Base-by-base conservation (phyloP, 2,329 filamentous ascomycete genomes). In the Beauveria scarabaeidicola region DNA sequence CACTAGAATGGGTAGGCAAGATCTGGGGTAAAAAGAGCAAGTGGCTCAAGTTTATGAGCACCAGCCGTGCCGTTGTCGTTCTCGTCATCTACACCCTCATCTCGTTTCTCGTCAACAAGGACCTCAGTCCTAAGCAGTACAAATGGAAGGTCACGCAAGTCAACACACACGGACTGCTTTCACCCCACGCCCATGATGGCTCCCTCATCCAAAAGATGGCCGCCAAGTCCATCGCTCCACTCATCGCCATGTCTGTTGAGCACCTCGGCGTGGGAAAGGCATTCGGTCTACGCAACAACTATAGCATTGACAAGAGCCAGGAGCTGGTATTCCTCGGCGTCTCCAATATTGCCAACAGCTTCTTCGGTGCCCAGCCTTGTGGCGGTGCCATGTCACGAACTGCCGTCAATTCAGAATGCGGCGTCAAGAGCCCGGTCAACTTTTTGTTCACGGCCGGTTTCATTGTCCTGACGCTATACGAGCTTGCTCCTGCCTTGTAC, bases 331-430 rank as follows among this genome's bases (percentile, higher is more conserved):
- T 84, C 64, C 79, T 86, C 3, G 85, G 84, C 10, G 69, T 82
- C 17, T 78, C 80, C 44, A 87, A 87, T 69, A 78, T 87, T 61
- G 77, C 84, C 71, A 87, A 86, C 70, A 81, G 80, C 51, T 83
- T 86, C 70, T 87, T 88, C 69, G 81, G 82, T 23, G 75, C 80
- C 10, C 85, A 87, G 81, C 77, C 83, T 0, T 77, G 86, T 13
- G 83, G 84, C 13, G 85, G 84, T 25, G 84, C 84, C 63, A 87
- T 88, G 81, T 86, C 83, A 0, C 77, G 85, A 10, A 87, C 85
- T 1, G 83, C 85, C 9, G 83, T 88, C 66, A 88, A 87, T 73
- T 86, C 83, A 0, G 78, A 83, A 32, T 85, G 82, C 53, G 79
- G 81, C 38, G 85, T 87, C 65, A 80, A 79, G 62, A 84, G 81